phyloP scores from a whole-genome alignment of 2,329 filamentous ascomycete species.

The Emmonsia crescens region DNA sequence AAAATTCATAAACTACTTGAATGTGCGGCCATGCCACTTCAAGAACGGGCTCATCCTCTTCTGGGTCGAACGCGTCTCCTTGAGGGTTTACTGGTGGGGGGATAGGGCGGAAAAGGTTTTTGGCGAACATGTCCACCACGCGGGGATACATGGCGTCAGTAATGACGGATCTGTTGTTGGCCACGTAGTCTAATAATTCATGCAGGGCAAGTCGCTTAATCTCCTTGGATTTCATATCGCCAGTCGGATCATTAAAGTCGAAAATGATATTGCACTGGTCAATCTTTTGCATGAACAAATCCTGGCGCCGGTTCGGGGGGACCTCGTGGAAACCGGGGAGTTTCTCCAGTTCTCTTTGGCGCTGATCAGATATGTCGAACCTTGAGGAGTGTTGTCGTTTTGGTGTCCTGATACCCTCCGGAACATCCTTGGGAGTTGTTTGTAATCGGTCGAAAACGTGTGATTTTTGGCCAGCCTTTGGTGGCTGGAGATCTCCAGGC shows the following conservation, averaged over 20 bases:
- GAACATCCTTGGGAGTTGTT: slow-evolving; percentile 89
- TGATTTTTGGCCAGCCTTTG: slow-evolving; percentile 83
- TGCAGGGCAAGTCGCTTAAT: slow-evolving; percentile 95
- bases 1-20: slow-evolving; percentile 99
- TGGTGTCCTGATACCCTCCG: slow-evolving; percentile 87
- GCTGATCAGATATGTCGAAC: slow-evolving; percentile 93
- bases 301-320: slow-evolving; percentile 83
- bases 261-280: slow-evolving; percentile 99
- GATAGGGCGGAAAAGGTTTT: slow-evolving; percentile 95
- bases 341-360: slow-evolving; percentile 84
- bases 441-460: slow-evolving; percentile 80
- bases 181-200: slow-evolving; percentile 93
- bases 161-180: slow-evolving; percentile 96
- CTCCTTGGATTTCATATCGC: slow-evolving; percentile 99
- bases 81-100: slow-evolving; percentile 95
- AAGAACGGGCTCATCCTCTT: slow-evolving; percentile 94
- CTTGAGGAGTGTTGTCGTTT: slow-evolving; percentile 95
- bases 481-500: slow-evolving; percentile 91
- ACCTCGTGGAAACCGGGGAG: slow-evolving; percentile 97
- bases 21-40: slow-evolving; percentile 99
- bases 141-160: slow-evolving; percentile 98
- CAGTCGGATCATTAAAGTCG: slow-evolving; percentile 96
- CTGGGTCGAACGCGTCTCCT: slow-evolving; percentile 94
- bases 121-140: slow-evolving; percentile 98
- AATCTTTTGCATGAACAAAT: slow-evolving; percentile 99